Percentiles rank a stretch among this genome's conserved stretches.
These are phyloP conservation scores for Yamadazyma oceani DNA, from an alignment of 1,139 yeast genomes.

Conservation along the genomic window DNA sequence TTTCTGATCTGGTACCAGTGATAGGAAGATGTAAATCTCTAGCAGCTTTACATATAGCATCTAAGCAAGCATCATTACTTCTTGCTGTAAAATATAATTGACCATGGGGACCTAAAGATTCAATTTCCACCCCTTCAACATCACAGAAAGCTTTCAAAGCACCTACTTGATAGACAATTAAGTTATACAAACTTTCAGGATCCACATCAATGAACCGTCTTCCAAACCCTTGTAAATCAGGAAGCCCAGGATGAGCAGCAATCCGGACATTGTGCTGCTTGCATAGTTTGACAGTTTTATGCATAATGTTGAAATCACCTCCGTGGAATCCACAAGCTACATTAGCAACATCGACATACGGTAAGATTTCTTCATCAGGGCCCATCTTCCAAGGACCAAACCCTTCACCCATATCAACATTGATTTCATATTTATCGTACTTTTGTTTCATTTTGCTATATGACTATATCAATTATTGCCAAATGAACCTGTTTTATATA, in stretches of 20 bases:
- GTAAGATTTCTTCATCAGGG: conserved; percentile 36
- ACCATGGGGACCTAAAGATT: conserved; percentile 34
- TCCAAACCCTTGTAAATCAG: conserved; percentile 33
- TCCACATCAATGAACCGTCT: conserved; percentile 28
- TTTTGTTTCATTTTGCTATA: conserved; percentile 1
- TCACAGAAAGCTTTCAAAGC: conserved; percentile 32
- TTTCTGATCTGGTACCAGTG: conserved; percentile 31
- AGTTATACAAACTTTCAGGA: conserved; percentile 29
- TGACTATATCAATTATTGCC: too few relatives aligned
- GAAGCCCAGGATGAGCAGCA: conserved; percentile 36
- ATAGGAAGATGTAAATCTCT: conserved; percentile 30
- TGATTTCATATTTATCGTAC: conserved; percentile 21
- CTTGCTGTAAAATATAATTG: conserved; percentile 31
- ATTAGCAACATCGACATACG: conserved; percentile 31
- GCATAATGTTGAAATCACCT: conserved; percentile 32
- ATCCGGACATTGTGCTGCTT: conserved; percentile 27
- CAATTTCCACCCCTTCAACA: conserved; percentile 28
- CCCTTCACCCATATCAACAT: conserved; percentile 36
- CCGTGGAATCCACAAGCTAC: conserved; percentile 38
- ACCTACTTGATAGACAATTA: conserved; percentile 34
- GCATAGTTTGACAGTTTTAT: conserved; percentile 25
- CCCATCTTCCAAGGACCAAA: conserved; percentile 33
- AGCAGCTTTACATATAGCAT: conserved; percentile 30
- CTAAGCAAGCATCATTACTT: conserved; percentile 28
- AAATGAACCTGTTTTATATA: too few relatives aligned